These are phyloP conservation scores for Podaxis sp. DNA, from an alignment of 768 basidiomycete species.

Conservation along the genomic window DNA sequence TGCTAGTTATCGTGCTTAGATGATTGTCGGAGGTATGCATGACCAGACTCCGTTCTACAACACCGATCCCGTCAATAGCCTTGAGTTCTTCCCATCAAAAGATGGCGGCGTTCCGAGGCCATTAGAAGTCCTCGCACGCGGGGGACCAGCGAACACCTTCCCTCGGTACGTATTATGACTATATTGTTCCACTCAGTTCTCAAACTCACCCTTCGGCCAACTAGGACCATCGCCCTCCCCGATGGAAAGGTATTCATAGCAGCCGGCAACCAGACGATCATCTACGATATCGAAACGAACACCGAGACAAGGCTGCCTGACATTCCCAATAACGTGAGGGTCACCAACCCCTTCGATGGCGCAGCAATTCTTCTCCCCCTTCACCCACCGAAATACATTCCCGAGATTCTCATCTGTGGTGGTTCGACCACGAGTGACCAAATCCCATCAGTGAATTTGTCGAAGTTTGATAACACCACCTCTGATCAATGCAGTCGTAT, in stretches of 20 bases:
- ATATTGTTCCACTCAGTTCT: background rate
- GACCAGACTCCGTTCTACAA: conserved; percentile 53
- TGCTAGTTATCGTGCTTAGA: conserved; percentile 7
- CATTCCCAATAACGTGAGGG: conserved; percentile 39
- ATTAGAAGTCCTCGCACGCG: conserved; percentile 23
- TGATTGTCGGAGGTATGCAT: conserved; percentile 25
- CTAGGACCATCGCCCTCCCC: conserved; percentile 30
- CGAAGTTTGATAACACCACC: conserved; percentile 37
- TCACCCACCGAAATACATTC: conserved; percentile 33
- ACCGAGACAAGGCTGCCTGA: conserved; percentile 34
- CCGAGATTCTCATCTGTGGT: conserved; percentile 45
- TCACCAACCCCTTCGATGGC: conserved; percentile 37
- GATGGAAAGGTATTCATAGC: conserved; percentile 37
- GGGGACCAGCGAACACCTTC: conserved; percentile 23
- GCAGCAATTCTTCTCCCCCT: conserved; percentile 32
- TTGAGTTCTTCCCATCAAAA: conserved; percentile 37
- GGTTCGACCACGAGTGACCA: conserved; percentile 31
- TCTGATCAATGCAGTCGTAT: conserved; percentile 36
- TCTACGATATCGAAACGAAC: conserved; percentile 33
- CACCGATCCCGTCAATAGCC: conserved; percentile 45
- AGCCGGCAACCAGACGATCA: conserved; percentile 37
- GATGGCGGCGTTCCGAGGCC: conserved; percentile 29
- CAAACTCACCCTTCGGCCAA: background rate
- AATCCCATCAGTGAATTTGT: conserved; percentile 23
- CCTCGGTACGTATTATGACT: conserved; percentile 19